Evolutionary conservation across 345 rosid species (phyloP).

Genomic region (Aurinia saxatilis): DNA sequence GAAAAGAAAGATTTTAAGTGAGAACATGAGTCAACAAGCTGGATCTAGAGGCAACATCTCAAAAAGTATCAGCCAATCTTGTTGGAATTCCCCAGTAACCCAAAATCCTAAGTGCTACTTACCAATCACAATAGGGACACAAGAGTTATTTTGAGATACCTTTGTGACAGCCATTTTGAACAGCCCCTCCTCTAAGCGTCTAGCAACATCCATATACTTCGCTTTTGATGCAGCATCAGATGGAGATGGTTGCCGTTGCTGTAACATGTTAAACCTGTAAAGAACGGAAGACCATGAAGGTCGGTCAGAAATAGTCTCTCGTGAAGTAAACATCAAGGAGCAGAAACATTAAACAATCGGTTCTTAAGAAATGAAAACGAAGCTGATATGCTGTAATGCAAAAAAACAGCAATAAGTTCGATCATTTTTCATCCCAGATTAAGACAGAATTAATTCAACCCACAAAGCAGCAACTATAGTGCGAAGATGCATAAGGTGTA

Average conservation of each 20-base stretch:
- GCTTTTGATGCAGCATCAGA: slow-evolving; percentile 38
- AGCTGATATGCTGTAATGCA: neutral
- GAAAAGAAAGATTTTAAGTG: neutral
- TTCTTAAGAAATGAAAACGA: neutral
- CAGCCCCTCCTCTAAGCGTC: slow-evolving; percentile 83
- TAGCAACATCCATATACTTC: slow-evolving; percentile 52
- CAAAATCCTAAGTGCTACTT: neutral
- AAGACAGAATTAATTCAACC: slow-evolving; percentile 1
- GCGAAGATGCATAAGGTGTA: neutral
- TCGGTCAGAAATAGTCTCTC: slow-evolving; percentile 4
- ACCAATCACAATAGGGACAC: neutral
- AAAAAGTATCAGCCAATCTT: slow-evolving; percentile 13
- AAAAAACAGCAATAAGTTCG: neutral
- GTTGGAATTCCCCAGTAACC: slow-evolving; percentile 1
- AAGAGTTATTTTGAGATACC: slow-evolving; percentile 32
- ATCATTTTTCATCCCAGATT: neutral
- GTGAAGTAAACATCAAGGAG: neutral
- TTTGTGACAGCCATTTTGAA: slow-evolving; percentile 57
- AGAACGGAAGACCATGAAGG: slow-evolving; percentile 4
- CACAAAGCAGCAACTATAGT: neutral
- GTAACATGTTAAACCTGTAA: slow-evolving; percentile 43
- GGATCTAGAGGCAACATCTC: neutral
- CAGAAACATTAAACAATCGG: slow-evolving; percentile 5
- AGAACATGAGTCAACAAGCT: slow-evolving; percentile 14
- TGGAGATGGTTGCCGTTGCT: slow-evolving; percentile 42